Evolutionary conservation across 2,329 filamentous ascomycete species (phyloP).

Genomic region (Colletotrichum sp.): DNA sequence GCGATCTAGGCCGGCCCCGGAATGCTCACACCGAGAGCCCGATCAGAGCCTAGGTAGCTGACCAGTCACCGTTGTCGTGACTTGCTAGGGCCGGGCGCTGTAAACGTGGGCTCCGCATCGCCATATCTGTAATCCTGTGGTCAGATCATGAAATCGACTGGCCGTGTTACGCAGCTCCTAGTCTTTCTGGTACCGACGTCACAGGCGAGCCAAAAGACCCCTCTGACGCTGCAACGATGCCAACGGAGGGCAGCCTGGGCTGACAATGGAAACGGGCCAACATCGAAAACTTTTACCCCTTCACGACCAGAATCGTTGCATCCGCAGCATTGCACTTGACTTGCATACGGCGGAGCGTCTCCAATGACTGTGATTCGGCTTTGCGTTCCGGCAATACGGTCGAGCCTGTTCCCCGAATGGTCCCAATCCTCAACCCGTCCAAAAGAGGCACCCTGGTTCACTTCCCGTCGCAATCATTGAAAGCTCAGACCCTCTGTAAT

Average conservation of each 20-base stretch:
- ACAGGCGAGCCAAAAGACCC: background rate
- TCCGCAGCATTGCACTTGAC: background rate
- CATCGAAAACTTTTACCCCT: background rate
- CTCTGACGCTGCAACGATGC: background rate
- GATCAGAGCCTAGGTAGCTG: background rate
- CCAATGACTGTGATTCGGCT: background rate
- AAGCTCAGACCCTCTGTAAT: background rate
- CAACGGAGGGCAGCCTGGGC: background rate
- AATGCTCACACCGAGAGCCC: background rate
- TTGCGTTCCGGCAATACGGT: background rate
- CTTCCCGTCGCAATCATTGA: background rate
- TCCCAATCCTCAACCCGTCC: background rate
- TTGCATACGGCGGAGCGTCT: slow-evolving; percentile 3
- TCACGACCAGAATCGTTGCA: background rate
- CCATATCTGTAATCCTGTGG: background rate
- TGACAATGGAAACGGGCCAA: background rate
- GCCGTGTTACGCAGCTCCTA: background rate
- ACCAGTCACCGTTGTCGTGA: background rate
- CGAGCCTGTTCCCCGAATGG: background rate
- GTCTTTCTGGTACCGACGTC: slow-evolving; percentile 8
- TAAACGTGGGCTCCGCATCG: background rate
- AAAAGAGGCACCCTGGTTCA: background rate
- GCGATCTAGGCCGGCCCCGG: background rate
- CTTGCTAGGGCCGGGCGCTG: background rate
- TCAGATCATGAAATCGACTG: background rate